Conservation (phyloP, 139 green algal species). For the Micractinium conductrix region DNA sequence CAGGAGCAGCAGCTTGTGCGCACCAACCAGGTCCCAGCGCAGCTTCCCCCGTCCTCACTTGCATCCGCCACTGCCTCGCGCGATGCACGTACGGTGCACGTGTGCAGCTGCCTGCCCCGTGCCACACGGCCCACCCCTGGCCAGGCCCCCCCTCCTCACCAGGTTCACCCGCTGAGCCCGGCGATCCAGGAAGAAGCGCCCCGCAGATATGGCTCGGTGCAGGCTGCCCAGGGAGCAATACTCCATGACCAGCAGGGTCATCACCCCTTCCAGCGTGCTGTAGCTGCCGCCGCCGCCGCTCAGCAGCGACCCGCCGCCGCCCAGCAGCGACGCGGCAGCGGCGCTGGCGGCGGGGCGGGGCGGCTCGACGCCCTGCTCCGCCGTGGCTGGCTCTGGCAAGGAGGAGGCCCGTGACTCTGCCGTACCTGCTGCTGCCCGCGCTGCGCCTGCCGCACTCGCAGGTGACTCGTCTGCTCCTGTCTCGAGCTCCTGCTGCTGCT, state of each 20-base stretch:
- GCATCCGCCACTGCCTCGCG: neutral
- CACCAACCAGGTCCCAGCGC: neutral
- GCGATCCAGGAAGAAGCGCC: slow-evolving; percentile 10
- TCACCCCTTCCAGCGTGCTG: neutral
- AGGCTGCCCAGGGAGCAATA: slow-evolving; percentile 22
- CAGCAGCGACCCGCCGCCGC: no score
- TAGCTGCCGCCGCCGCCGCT: neutral
- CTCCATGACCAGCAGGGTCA: slow-evolving; percentile 21
- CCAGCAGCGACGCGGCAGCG: no score
- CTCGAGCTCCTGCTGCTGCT: neutral
- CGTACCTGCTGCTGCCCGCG: neutral
- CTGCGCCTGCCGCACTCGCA: neutral
- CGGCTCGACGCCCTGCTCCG: no score
- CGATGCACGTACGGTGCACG: neutral
- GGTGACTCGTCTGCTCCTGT: neutral
- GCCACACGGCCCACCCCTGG: neutral
- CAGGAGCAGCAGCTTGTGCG: neutral
- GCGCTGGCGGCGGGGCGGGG: no score
- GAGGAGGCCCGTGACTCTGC: neutral
- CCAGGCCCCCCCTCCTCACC: neutral
- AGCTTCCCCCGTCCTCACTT: neutral
- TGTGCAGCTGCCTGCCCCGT: neutral
- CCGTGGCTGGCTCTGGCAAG: no score
- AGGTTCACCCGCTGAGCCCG: neutral
- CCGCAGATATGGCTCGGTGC: slow-evolving; percentile 1